Evolutionary conservation across 345 rosid genomes (phyloP).

Genomic region (Turritis glabra): DNA sequence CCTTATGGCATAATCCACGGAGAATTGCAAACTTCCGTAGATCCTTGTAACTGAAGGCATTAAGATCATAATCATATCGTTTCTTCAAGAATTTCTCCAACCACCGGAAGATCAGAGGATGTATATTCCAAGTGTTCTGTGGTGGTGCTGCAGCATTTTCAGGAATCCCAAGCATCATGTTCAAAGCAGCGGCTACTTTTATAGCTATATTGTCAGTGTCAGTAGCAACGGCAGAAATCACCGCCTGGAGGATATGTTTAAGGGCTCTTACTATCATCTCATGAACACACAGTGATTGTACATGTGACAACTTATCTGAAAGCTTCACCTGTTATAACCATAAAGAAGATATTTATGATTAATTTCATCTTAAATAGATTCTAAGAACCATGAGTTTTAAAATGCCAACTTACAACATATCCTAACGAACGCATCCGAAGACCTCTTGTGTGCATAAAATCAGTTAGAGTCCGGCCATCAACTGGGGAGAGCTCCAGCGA

Average conservation of each 20-base stretch:
- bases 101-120: slow-evolving; percentile 87
- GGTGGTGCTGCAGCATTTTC: slow-evolving; percentile 44
- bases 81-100: slow-evolving; percentile 80
- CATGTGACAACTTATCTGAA: slow-evolving; percentile 93
- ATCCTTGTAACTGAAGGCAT: slow-evolving; percentile 75
- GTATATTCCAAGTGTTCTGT: slow-evolving; percentile 50
- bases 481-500: slow-evolving; percentile 98
- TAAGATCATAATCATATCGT: slow-evolving; percentile 89
- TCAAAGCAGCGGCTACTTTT: slow-evolving; percentile 79
- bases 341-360: slow-evolving; percentile 29
- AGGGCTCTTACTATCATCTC: slow-evolving; percentile 98
- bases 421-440: slow-evolving; percentile 95
- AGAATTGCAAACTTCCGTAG: slow-evolving; percentile 87
- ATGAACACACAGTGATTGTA: slow-evolving; percentile 91
- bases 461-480: slow-evolving; percentile 97
- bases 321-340: slow-evolving; percentile 72
- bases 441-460: slow-evolving; percentile 99
- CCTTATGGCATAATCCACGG: slow-evolving; percentile 98
- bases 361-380: slow-evolving; percentile 16
- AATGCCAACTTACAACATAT: slow-evolving; percentile 69
- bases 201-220: slow-evolving; percentile 65
- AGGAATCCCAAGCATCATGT: slow-evolving; percentile 91
- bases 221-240: slow-evolving; percentile 65
- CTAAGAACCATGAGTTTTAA: background rate
- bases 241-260: slow-evolving; percentile 88